Base-by-base conservation (phyloP, 1,284 basidiomycete genomes). In the Cryptococcus maquisensis region DNA sequence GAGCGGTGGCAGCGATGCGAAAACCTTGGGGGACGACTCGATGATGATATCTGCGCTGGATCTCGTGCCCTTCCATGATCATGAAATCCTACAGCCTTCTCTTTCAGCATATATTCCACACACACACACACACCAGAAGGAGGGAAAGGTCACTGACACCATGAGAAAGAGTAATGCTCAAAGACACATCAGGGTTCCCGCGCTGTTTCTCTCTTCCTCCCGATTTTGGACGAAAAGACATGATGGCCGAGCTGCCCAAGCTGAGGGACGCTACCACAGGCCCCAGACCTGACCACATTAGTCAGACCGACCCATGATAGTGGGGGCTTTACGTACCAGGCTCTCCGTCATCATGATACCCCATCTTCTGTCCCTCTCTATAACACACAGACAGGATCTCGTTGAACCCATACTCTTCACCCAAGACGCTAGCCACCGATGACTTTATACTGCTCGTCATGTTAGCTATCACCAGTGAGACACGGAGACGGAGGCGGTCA, bases 271-370 rank as follows among this genome's bases (percentile, higher is more conserved):
- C 70, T 13, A 74, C 71, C 0, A 70, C 60, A 0, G 67, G 66
- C 20, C 72, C 72, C 5, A 74, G 63, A 9, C 71, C 72, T 66
- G 54, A 8, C 13, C 23, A 50, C 15, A 21, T 12, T 45, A 24
- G 37, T 13, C 16, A n/a, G n/a, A n/a, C 37, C 36, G 50, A 21
- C 36, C 15, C 18, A 44, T 16, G n/a, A 37, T 18, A 8, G 28
- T n/a, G 10, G 16, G 36, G 16, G 26, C 23, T 42, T 15, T 13
- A 59, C 66, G 48, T 48, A 72, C 70, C 70, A 18, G 47, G 24
- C 55, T 74, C 72, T 37, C 72, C 71, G 47, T 74, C 72, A 56
- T 74, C 72, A 54, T 74, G 72, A 69, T 69, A 74, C 48, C 55
- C 66, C 72, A 74, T 74, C 62, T 72, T 72, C 51, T 74, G 72